These are phyloP conservation scores for Penicillium sp. DNA, from an alignment of 2,329 filamentous ascomycete genomes.

Conservation along the genomic window DNA sequence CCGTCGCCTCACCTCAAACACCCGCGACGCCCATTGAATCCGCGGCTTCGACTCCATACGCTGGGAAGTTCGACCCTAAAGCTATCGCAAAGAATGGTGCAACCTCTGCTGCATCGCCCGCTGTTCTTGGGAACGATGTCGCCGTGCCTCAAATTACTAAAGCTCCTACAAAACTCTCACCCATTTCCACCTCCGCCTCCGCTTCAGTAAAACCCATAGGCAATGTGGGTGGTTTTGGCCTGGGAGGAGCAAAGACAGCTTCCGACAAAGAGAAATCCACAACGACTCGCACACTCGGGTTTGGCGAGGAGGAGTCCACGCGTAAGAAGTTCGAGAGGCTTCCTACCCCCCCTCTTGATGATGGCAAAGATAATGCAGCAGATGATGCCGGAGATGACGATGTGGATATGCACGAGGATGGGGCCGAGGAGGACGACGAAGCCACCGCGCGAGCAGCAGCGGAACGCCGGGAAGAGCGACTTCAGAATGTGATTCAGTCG, in stretches of 20 bases:
- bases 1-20: slow-evolving; percentile 52
- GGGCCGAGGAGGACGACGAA: slow-evolving; percentile 82
- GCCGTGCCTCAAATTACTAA: slow-evolving; percentile 50
- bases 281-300: slow-evolving; percentile 72
- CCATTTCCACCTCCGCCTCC: slow-evolving; percentile 33
- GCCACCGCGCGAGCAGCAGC: slow-evolving; percentile 82
- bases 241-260: slow-evolving; percentile 65
- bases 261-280: slow-evolving; percentile 65
- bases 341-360: slow-evolving; percentile 70
- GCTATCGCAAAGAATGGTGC: slow-evolving; percentile 77
- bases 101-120: slow-evolving; percentile 54
- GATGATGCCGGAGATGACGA: slow-evolving; percentile 58
- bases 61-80: slow-evolving; percentile 84
- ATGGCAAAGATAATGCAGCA: slow-evolving; percentile 56
- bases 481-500: slow-evolving; percentile 37
- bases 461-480: slow-evolving; percentile 73
- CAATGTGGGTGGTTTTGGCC: slow-evolving; percentile 81
- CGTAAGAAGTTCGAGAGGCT: slow-evolving; percentile 89
- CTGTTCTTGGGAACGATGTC: slow-evolving; percentile 58
- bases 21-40: slow-evolving; percentile 50
- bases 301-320: slow-evolving; percentile 84
- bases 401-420: slow-evolving; percentile 72
- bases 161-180: slow-evolving; percentile 41
- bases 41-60: slow-evolving; percentile 59
- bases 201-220: slow-evolving; percentile 64